Evolutionary conservation across 2,329 filamentous ascomycete species (phyloP).

Genomic region (Paracorniculantispora psalliotae): DNA sequence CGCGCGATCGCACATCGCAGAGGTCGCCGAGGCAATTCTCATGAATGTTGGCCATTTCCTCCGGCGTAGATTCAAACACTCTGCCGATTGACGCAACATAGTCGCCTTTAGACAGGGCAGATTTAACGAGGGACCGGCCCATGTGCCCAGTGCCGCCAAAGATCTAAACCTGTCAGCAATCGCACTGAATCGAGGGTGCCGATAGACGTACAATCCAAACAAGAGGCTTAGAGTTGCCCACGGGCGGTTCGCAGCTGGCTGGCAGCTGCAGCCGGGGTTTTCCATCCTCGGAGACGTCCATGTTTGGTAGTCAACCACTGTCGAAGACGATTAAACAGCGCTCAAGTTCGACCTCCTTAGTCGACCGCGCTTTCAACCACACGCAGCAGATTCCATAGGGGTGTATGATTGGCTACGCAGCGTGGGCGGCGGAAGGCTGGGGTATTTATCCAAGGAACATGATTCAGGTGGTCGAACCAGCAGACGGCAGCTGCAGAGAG

Average conservation of each 20-base stretch:
- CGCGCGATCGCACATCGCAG: slow-evolving; percentile 81
- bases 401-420: background rate
- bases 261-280: slow-evolving; percentile 57
- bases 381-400: background rate
- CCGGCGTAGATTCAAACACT: slow-evolving; percentile 67
- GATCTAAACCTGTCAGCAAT: slow-evolving; percentile 47
- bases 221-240: slow-evolving; percentile 64
- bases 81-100: slow-evolving; percentile 82
- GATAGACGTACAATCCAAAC: slow-evolving; percentile 74
- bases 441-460: background rate
- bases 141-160: slow-evolving; percentile 98
- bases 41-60: slow-evolving; percentile 68
- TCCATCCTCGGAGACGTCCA: slow-evolving; percentile 23
- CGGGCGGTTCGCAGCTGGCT: slow-evolving; percentile 79
- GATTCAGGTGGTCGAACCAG: slow-evolving; percentile 3
- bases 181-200: no score
- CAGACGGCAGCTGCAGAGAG: background rate
- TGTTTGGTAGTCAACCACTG: background rate
- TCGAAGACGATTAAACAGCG: background rate
- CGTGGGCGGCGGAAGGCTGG: background rate
- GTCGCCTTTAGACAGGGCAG: slow-evolving; percentile 74
- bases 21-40: slow-evolving; percentile 72
- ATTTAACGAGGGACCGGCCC: slow-evolving; percentile 83
- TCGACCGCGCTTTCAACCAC: background rate
- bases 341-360: background rate